These are phyloP conservation scores for Zygosaccharomyces sapae DNA, from an alignment of 1,139 yeast species.

Conservation along the genomic window DNA sequence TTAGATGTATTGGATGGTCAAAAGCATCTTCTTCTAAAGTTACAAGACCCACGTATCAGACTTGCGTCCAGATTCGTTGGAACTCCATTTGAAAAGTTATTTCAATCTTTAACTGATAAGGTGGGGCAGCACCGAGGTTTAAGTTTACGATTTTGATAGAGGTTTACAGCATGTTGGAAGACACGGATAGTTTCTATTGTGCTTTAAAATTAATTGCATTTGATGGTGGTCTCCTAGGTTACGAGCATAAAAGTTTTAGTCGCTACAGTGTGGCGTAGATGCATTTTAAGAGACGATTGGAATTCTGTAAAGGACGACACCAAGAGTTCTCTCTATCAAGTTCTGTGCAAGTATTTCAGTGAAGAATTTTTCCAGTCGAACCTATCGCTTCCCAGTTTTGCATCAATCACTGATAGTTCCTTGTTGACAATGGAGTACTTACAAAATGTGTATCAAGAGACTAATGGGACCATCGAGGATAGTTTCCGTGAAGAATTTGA, in stretches of 20 bases:
- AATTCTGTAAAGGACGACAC: constrained; percentile 41
- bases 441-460: constrained; percentile 24
- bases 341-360: constrained; percentile 38
- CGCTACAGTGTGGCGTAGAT: constrained; percentile 59
- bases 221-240: constrained; percentile 33
- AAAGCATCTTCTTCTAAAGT: constrained; percentile 38
- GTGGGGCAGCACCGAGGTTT: constrained; percentile 39
- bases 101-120: constrained; percentile 16
- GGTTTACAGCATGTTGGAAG: constrained; percentile 50
- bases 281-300: constrained; percentile 56
- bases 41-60: constrained; percentile 32
- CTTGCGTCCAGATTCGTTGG: constrained; percentile 16
- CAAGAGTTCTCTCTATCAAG: constrained; percentile 46
- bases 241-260: constrained; percentile 36
- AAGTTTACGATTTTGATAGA: constrained; percentile 50
- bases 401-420: constrained; percentile 17
- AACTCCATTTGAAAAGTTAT: constrained; percentile 19
- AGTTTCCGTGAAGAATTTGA: constrained; percentile 28
- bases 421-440: constrained; percentile 21
- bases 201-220: constrained; percentile 43
- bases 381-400: constrained; percentile 33
- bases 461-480: constrained; percentile 23
- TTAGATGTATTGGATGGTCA: constrained; percentile 49
- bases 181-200: constrained; percentile 38
- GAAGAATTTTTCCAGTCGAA: constrained; percentile 34